Evolutionary conservation across 108 stramenopile species (phyloP).

Genomic region (Schizochytrium sp.): DNA sequence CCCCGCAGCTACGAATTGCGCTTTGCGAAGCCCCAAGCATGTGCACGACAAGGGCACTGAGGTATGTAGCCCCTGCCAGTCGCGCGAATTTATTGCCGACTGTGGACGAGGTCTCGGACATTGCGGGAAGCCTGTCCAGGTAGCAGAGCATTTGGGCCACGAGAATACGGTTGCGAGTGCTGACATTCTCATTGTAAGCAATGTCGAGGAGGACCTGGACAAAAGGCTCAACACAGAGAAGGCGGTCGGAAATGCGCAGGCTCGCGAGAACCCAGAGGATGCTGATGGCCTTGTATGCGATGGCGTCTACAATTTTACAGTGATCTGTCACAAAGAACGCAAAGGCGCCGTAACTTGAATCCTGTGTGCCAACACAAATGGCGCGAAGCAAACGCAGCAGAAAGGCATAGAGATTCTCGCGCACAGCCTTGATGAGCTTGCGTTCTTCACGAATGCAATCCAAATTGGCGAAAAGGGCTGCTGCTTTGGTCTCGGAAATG

Average conservation of each 20-base stretch:
- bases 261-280: background rate
- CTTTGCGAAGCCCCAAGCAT: background rate
- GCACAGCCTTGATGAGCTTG: background rate
- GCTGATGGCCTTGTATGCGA: background rate
- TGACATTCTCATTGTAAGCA: background rate
- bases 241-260: background rate
- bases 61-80: background rate
- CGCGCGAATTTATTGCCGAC: background rate
- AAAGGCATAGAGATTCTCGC: background rate
- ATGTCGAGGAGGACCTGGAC: background rate
- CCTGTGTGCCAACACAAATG: background rate
- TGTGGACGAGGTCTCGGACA: background rate
- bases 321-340: background rate
- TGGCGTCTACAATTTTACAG: background rate
- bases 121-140: background rate
- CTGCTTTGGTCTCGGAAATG: background rate
- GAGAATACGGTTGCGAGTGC: background rate
- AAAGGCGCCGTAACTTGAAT: background rate
- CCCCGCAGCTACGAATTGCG: background rate
- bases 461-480: background rate
- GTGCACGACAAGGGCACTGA: background rate
- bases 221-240: background rate
- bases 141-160: conserved; percentile 11
- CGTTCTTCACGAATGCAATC: background rate
- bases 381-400: background rate